Base-by-base conservation (phyloP, 805 yeast genomes). In the Nakazawaea anatomiae region DNA sequence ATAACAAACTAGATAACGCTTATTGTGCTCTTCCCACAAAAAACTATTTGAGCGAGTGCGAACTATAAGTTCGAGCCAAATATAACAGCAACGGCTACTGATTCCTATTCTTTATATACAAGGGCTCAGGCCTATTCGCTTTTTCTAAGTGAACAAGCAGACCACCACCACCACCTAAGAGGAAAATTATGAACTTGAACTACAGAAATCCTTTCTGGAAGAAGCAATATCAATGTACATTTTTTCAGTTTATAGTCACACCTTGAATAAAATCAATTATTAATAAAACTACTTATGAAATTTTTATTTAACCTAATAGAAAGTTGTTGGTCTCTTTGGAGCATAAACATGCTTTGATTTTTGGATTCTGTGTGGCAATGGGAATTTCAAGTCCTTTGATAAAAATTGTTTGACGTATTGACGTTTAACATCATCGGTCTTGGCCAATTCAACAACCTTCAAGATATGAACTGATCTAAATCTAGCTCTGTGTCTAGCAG, bases 401-500 rank as follows among this genome's bases (percentile, higher is more conserved):
- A 91, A 82, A 83, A 87, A 90, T 85, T 94, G 99, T 82, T 83
- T 91, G 76, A 90, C 84, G 94, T 94, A 92, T 79, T 89, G 97
- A 81, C 99, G 89, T 91, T 89, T 94, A 75, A 94, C 96, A 70
- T 94, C 99, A 60, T 88, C 96, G 67, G 94, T 83, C 87, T 89
- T 91, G 77, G 85, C 96, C 72, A 94, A 85, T 83, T 92, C 98
- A 74, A 91, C 97, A 75, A 94, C 97, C 89, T 94, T 94, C 77
- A 94, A 88, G 77, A 94, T 89, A 89, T 94, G 99, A 78, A 94
- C 88, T 66, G 92, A 86, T 87, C 99, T 89, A 85, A 94, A 94
- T 85, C 99, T 90, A 72, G 99, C 94, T 87, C 99, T 90, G 96
- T 94, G 99, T 83, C 99, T 91, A 67, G 99, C 97, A 79, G 99